Base-by-base conservation (phyloP, 805 yeast genomes). In the Maudiozyma bulderi region DNA sequence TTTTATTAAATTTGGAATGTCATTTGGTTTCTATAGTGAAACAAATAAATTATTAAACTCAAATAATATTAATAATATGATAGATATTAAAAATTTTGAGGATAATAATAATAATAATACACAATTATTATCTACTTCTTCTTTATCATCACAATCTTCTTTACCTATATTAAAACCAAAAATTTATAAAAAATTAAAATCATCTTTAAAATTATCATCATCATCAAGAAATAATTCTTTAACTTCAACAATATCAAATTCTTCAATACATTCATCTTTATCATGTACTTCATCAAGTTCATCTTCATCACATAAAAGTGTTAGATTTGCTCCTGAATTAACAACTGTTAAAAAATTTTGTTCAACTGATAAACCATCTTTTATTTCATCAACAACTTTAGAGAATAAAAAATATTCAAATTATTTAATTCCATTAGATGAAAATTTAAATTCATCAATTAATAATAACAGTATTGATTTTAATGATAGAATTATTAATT, bases 341-440 rank as follows among this genome's bases (percentile, higher is more conserved):
- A 81, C 80, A 46, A 79, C 80, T 40, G 76, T 83, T 49, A 82
- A 82, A 61, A 76, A 77, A 56, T 83, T 83, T 60, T 77, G 78
- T 55, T 81, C 80, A 40, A 63, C 67, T 33, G 83, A 78, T 47
- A 75, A 75, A 52, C 87, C 89, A 33, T 70, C 72, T 11, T 75
- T 84, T 1, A 84, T 82, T 26, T 80, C 84, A 0, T 69, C 72
- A 11, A 74, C 84, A 2, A 83, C 82, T 26, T 79, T 84, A 0
- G 26, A 20, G 4, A 20, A 20, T 20, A 67, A 72, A 44, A 78
- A 77, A 43, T 73, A 72, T 53, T 74, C 84, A 1, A 66, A 66
- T 13, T 54, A 54, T 15, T 41, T 54, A 15, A 46, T 45, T 28
- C 51, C 55, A 38, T 34, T 55, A 11, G 57, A 56, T 30, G 42